A percentile compares a stretch with the other conserved stretches of the same genome.
Evolutionary conservation across 139 green algal species (phyloP).

Genomic region (Zygnema circumcarinatum): DNA sequence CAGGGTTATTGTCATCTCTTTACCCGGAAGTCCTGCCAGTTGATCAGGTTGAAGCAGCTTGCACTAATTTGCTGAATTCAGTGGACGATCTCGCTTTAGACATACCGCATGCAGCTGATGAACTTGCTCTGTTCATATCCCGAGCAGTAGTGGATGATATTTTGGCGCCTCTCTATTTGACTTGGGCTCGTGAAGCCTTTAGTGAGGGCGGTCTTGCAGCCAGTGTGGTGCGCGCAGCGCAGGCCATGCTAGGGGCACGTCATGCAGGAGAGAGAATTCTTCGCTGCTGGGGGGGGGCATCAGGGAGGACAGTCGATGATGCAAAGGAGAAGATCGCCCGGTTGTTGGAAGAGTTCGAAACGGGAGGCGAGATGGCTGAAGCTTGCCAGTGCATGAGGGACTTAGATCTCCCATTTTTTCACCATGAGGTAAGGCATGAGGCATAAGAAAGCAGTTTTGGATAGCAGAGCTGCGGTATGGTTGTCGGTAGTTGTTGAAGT

Average conservation of each 20-base stretch:
- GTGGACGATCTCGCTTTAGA: constrained; percentile 85
- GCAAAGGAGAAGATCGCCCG: constrained; percentile 68
- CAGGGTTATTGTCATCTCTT: constrained; percentile 78
- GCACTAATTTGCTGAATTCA: constrained; percentile 59
- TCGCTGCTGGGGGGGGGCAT: constrained; percentile 76
- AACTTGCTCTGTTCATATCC: constrained; percentile 83
- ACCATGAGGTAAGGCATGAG: constrained; percentile 66
- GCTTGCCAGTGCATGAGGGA: constrained; percentile 63
- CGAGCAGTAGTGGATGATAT: constrained; percentile 93
- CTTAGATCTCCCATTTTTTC: constrained; percentile 61
- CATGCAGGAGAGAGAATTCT: constrained; percentile 81
- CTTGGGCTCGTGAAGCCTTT: constrained; percentile 33
- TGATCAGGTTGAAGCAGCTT: constrained; percentile 44
- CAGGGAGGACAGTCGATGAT: constrained; percentile 60
- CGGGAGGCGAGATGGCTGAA: constrained; percentile 67
- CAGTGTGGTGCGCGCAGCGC: constrained; percentile 55
- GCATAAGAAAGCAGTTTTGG: not conserved
- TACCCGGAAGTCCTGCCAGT: constrained; percentile 74
- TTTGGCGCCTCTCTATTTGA: constrained; percentile 85
- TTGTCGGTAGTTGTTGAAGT: not conserved
- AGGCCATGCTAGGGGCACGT: constrained; percentile 66
- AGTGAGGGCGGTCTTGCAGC: not conserved
- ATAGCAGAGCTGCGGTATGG: not conserved
- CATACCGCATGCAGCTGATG: constrained; percentile 79
- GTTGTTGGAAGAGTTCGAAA: constrained; percentile 86